Evolutionary conservation across 2,329 filamentous ascomycete genomes (phyloP).

Genomic region (Albifimbria verrucaria): DNA sequence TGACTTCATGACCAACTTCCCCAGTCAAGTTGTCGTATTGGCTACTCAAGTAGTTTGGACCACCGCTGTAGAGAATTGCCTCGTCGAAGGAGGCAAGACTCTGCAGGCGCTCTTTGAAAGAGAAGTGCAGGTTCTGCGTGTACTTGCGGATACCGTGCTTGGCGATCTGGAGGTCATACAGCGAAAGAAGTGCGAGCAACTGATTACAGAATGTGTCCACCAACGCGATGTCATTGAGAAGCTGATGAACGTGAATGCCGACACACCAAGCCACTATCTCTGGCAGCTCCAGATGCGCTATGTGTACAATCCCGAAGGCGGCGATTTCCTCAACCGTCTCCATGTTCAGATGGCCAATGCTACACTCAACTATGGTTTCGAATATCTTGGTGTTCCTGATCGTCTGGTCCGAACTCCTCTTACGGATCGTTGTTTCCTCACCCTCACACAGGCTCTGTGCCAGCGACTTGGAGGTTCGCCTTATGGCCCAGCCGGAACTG

Average conservation of each 20-base stretch:
- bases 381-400: constrained; percentile 95
- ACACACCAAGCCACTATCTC: constrained; percentile 74
- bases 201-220: constrained; percentile 98
- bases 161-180: constrained; percentile 83
- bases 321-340: constrained; percentile 75
- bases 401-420: constrained; percentile 94
- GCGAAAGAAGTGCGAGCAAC: constrained; percentile 95
- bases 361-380: constrained; percentile 91
- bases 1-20: constrained; percentile 78
- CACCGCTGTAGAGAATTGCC: constrained; percentile 73
- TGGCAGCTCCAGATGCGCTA: constrained; percentile 99
- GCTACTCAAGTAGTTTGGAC: constrained; percentile 95
- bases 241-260: constrained; percentile 72
- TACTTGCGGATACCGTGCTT: constrained; percentile 85
- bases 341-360: constrained; percentile 97
- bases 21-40: constrained; percentile 92
- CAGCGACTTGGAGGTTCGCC: constrained; percentile 95
- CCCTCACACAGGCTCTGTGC: constrained; percentile 90
- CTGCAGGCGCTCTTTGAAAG: constrained; percentile 72
- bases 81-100: constrained; percentile 67
- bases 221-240: constrained; percentile 92
- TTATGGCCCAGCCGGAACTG: constrained; percentile 94
- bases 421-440: constrained; percentile 97
- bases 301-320: constrained; percentile 77
- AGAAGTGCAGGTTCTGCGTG: constrained; percentile 78